Evolutionary conservation across 1,139 yeast species (phyloP).

Genomic region (Debaryomycetaceae sp.): DNA sequence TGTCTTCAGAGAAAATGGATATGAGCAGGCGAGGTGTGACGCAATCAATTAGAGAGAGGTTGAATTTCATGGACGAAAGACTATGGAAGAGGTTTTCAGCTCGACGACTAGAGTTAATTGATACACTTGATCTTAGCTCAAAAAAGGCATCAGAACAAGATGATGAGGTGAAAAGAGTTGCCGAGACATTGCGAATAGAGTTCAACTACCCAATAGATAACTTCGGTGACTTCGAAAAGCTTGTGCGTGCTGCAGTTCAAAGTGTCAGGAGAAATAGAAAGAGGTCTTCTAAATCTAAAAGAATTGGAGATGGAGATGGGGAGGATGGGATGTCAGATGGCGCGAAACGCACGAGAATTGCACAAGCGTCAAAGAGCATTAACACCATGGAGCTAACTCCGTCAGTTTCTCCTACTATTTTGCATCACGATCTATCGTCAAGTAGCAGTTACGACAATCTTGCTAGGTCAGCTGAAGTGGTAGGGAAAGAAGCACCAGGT

Average conservation of each 20-base stretch:
- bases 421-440: conserved; percentile 1
- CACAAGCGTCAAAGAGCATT: neutral
- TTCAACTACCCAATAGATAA: conserved; percentile 62
- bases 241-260: conserved; percentile 91
- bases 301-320: conserved; percentile 1
- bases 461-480: neutral
- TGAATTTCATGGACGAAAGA: conserved; percentile 75
- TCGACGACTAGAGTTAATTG: conserved; percentile 82
- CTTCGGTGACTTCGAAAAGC: conserved; percentile 73
- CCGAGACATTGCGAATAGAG: conserved; percentile 69
- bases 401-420: conserved; percentile 1
- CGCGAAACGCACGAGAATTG: neutral
- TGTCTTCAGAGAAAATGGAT: neutral
- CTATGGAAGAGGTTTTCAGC: conserved; percentile 90
- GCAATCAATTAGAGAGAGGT: conserved; percentile 65
- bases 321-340: neutral
- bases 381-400: neutral
- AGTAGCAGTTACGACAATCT: neutral
- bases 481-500: neutral
- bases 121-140: conserved; percentile 68
- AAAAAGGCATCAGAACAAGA: conserved; percentile 94
- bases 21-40: conserved; percentile 57
- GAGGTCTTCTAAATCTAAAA: conserved; percentile 32
- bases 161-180: conserved; percentile 70
- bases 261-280: conserved; percentile 46